phyloP scores from a whole-genome alignment of 352 stramenopile genomes.

The Pythium sukuiense region DNA sequence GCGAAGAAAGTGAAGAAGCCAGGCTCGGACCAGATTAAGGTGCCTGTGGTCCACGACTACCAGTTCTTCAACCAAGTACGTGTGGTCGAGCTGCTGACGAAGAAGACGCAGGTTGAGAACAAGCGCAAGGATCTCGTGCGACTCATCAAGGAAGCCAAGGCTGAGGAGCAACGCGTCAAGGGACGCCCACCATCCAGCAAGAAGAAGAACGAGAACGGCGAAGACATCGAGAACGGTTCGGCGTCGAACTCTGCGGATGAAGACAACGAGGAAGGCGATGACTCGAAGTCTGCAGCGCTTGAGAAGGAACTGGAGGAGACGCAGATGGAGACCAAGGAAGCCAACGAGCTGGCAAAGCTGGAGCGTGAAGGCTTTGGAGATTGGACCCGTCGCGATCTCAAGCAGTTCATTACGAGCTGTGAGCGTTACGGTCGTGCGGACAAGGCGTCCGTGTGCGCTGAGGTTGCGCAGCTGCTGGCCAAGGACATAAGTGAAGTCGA shows the following conservation, averaged over 20 bases:
- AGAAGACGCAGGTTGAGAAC: slow-evolving; percentile 90
- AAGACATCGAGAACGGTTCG: slow-evolving; percentile 37
- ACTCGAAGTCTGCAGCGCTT: slow-evolving; percentile 55
- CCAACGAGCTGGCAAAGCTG: slow-evolving; percentile 65
- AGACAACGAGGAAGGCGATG: slow-evolving; percentile 54
- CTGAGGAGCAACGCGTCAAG: slow-evolving; percentile 78
- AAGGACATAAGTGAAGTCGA: slow-evolving; percentile 93
- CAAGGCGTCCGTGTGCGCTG: slow-evolving; percentile 86
- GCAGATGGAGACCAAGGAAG: slow-evolving; percentile 69
- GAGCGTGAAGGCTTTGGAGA: slow-evolving; percentile 94
- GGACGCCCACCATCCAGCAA: slow-evolving; percentile 60
- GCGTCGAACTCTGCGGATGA: slow-evolving; percentile 63
- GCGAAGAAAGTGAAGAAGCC: slow-evolving; percentile 88
- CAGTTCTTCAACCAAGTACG: slow-evolving; percentile 94
- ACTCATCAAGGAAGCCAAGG: slow-evolving; percentile 83
- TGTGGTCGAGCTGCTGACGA: slow-evolving; percentile 84
- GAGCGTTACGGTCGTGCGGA: slow-evolving; percentile 94
- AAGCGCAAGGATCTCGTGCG: slow-evolving; percentile 81
- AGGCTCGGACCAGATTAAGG: slow-evolving; percentile 85
- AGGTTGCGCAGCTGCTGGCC: slow-evolving; percentile 87
- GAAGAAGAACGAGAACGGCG: slow-evolving; percentile 59
- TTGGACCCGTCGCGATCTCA: slow-evolving; percentile 91
- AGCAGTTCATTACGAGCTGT: slow-evolving; percentile 89
- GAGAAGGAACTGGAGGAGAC: slow-evolving; percentile 83
- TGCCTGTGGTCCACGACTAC: slow-evolving; percentile 93